These are phyloP conservation scores for Centella asiatica DNA, from an alignment of 129 eudicot species.

Conservation along the genomic window DNA sequence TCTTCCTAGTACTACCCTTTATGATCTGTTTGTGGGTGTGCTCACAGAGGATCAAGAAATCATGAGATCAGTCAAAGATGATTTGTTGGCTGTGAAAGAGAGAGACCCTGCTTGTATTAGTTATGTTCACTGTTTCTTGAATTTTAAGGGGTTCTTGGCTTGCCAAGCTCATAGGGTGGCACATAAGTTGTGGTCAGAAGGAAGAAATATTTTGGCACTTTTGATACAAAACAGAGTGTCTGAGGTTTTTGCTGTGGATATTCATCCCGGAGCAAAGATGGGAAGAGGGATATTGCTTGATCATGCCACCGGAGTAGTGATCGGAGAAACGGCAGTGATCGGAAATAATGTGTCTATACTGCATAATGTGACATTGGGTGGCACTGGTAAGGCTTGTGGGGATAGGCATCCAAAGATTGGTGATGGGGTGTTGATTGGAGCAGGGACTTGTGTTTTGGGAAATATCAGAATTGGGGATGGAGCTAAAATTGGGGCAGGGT, in stretches of 20 bases:
- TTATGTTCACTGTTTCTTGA: constrained; percentile 78
- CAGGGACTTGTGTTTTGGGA: constrained; percentile 93
- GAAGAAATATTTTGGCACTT: constrained; percentile 54
- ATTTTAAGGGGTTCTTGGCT: constrained; percentile 80
- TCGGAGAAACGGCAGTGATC: constrained; percentile 88
- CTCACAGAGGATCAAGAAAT: constrained; percentile 52
- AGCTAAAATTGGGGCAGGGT: constrained; percentile 91
- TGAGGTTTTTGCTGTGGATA: constrained; percentile 81
- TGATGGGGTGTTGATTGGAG: constrained; percentile 90
- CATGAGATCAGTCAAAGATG: constrained; percentile 35
- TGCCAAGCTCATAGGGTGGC: constrained; percentile 80
- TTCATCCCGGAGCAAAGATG: constrained; percentile 86
- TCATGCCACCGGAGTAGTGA: constrained; percentile 85
- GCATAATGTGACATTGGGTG: constrained; percentile 93
- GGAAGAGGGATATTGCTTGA: constrained; percentile 83
- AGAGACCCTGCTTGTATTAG: constrained; percentile 91
- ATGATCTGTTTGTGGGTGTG: constrained; percentile 58
- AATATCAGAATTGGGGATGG: constrained; percentile 73
- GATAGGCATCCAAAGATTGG: constrained; percentile 92
- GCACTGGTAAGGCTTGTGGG: constrained; percentile 83
- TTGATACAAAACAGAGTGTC: constrained; percentile 80
- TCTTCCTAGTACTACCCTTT: constrained; percentile 48
- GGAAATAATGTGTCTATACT: constrained; percentile 82
- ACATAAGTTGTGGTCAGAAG: constrained; percentile 61
- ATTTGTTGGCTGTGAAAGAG: constrained; percentile 70